Conservation (phyloP, 768 basidiomycete genomes). For the Hydnomerulius pinastri region DNA sequence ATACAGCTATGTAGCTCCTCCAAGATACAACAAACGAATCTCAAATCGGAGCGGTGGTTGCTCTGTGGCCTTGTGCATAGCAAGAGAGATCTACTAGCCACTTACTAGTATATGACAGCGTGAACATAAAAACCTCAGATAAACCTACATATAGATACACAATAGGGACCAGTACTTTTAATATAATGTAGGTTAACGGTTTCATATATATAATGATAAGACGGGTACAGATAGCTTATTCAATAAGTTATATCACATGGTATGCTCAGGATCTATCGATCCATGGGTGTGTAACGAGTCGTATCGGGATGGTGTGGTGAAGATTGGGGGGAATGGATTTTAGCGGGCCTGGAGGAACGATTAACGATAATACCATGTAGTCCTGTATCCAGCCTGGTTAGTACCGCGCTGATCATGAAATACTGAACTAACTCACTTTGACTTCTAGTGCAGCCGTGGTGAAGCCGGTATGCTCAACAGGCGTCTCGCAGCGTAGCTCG, state of each 20-base stretch:
- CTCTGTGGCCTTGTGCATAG: too few relatives aligned
- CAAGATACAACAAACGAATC: too few relatives aligned
- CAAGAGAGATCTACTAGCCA: too few relatives aligned
- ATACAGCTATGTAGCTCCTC: too few relatives aligned
- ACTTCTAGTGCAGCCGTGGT: constrained; percentile 47
- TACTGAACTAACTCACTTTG: constrained; percentile 39
- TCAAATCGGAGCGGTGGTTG: too few relatives aligned
- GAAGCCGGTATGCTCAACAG: constrained; percentile 52
- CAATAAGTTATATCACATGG: constrained; percentile 12
- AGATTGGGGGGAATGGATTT: constrained; percentile 37
- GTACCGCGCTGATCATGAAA: not conserved
- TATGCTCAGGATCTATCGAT: constrained; percentile 26
- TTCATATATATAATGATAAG: constrained; percentile 2
- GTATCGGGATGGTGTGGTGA: constrained; percentile 56
- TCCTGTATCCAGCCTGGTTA: constrained; percentile 43
- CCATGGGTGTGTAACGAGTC: constrained; percentile 64
- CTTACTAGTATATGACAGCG: too few relatives aligned
- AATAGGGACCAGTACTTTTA: too few relatives aligned
- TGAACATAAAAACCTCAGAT: too few relatives aligned
- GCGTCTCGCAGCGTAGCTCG: constrained; percentile 42
- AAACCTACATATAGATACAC: too few relatives aligned
- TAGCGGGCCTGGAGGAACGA: constrained; percentile 38
- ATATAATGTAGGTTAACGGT: too few relatives aligned
- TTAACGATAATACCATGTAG: constrained; percentile 53
- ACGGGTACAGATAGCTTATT: constrained; percentile 7